Evolutionary conservation across 2,329 filamentous ascomycete species (phyloP), one percentile per base, ranked within the genome.

Genomic region (Fusarium stilboides): DNA sequence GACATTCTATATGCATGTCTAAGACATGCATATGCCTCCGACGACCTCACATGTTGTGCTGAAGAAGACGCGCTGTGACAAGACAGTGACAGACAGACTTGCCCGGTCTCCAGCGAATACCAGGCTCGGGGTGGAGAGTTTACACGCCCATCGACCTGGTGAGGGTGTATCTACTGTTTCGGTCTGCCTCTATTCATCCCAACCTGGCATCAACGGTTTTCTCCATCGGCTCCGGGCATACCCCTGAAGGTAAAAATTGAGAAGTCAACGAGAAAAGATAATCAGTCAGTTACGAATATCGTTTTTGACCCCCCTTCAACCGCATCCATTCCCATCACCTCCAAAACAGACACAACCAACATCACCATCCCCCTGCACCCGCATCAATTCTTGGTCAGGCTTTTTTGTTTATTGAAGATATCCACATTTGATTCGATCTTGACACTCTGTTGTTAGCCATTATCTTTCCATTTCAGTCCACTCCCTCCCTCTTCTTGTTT

Each of bases 1-100:
- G 79, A 82, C 80, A 81, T 76, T 72, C 68, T 70, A 68, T 62
- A 70, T 73, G 75, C 72, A 77, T 76, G 76, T 78, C 77, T 66
- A 2, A 72, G 79, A 80, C 78, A 77, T 75, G 70, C 75, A 77
- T 71, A 67, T 67, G 45, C 50, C 59, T 50, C 57, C 68, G 71
- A 73, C 70, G 65, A 72, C 63, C 51, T 68, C 60, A 69, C 62
- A 62, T 65, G n/a, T 47, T 69, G 68, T 68, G 60, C 65, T 70
- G 65, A 70, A 68, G 53, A 58, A 55, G 58, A 64, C 57, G 42
- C 46, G 46, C 59, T 56, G 49, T 47, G 36, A 43, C 33, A 49
- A 61, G 51, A 49, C 33, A 49, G 57, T 50, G 52, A 61, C 50
- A 44, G 39, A 64, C 26, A 44, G 37, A 43, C 43, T 47, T 26